Conservation (phyloP, 768 basidiomycete genomes). For the Tylopilus rubrobrunneus region DNA sequence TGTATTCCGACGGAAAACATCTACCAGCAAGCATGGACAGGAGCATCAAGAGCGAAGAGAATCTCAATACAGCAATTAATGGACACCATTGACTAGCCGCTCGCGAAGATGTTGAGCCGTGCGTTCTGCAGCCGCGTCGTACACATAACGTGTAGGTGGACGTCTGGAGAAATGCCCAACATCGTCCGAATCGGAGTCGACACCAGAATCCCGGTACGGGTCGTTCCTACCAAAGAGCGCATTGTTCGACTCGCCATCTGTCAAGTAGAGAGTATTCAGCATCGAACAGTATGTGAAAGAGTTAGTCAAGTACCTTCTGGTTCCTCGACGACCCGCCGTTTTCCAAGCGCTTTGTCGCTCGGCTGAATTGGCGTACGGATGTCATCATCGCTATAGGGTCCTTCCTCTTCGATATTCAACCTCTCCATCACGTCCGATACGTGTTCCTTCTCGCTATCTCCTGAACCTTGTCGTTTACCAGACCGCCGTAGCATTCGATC, state of each 20-base stretch:
- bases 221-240: conserved; percentile 45
- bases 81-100: conserved; percentile 43
- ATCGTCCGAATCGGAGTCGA: conserved; percentile 54
- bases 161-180: conserved; percentile 33
- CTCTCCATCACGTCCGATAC: conserved; percentile 28
- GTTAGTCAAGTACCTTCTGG: conserved; percentile 35
- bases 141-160: conserved; percentile 69
- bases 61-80: conserved; percentile 29
- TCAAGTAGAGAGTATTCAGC: background rate
- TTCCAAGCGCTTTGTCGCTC: conserved; percentile 86
- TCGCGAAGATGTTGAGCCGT: conserved; percentile 56
- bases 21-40: conserved; percentile 8
- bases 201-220: conserved; percentile 28
- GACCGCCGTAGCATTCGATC: conserved; percentile 33
- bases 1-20: conserved; percentile 10
- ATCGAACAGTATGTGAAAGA: background rate
- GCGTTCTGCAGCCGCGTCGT: conserved; percentile 88
- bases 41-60: background rate
- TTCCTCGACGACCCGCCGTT: conserved; percentile 60
- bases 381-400: conserved; percentile 28
- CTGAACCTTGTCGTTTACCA: conserved; percentile 19
- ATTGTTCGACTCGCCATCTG: conserved; percentile 53
- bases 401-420: conserved; percentile 25
- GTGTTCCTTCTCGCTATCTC: conserved; percentile 20
- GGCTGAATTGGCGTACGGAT: conserved; percentile 48